These are phyloP conservation scores for Neonectria neomacrospora DNA, from an alignment of 2,329 filamentous ascomycete species.

Conservation along the genomic window DNA sequence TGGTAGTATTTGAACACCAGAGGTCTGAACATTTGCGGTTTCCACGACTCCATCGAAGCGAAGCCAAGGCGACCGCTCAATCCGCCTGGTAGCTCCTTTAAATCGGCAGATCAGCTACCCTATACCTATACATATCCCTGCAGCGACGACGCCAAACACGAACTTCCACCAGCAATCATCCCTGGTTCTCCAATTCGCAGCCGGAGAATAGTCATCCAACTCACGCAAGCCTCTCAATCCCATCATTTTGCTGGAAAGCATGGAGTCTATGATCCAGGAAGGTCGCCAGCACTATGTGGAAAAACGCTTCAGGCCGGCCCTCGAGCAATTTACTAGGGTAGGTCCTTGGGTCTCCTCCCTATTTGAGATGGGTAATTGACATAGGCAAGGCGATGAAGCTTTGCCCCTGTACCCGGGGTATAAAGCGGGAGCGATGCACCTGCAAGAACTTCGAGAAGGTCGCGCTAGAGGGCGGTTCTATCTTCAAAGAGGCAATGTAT, in stretches of 20 bases:
- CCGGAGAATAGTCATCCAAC: neutral
- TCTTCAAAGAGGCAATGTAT: slow-evolving; percentile 56
- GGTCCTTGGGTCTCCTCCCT: neutral
- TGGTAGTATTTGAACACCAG: neutral
- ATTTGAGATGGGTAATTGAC: slow-evolving; percentile 7
- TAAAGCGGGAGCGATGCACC: slow-evolving; percentile 50
- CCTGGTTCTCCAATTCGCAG: neutral
- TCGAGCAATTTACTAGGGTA: slow-evolving; percentile 53
- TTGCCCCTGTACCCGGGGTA: slow-evolving; percentile 50
- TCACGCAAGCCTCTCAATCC: neutral
- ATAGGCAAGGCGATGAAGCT: slow-evolving; percentile 50
- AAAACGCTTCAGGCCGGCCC: slow-evolving; percentile 49
- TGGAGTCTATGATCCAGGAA: slow-evolving; percentile 48
- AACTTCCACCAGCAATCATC: neutral
- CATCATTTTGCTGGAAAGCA: slow-evolving; percentile 6
- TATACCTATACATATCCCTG: neutral
- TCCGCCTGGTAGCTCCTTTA: neutral
- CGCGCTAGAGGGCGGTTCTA: slow-evolving; percentile 48
- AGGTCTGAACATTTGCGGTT: neutral
- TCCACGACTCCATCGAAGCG: neutral
- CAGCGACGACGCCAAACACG: neutral
- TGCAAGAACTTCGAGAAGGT: slow-evolving; percentile 55
- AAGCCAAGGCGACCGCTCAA: neutral
- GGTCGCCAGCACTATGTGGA: slow-evolving; percentile 49
- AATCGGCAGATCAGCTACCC: neutral